Percentiles rank a stretch among this genome's conserved stretches.
These are phyloP conservation scores for Coemansia sp. DNA, from an alignment of 192 early-diverging fungal genomes.

Conservation along the genomic window DNA sequence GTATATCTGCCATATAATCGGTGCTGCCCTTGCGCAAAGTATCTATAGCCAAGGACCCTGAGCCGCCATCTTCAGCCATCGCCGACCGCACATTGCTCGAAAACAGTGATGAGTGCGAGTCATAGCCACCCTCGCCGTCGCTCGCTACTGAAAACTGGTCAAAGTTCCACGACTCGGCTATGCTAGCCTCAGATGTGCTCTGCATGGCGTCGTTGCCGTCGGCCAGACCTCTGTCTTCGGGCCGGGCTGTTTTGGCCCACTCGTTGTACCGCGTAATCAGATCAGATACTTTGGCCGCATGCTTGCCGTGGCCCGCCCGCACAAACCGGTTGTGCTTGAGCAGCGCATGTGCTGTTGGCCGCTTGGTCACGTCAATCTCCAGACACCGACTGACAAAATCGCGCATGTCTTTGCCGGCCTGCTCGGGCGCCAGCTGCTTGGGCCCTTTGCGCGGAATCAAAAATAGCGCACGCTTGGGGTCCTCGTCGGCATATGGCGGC, in stretches of 20 bases:
- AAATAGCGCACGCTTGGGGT: constrained; percentile 86
- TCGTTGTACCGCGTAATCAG: constrained; percentile 45
- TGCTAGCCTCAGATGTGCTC: constrained; percentile 48
- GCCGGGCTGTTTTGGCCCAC: constrained; percentile 31
- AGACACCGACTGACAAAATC: constrained; percentile 90
- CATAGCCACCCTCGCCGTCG: constrained; percentile 46
- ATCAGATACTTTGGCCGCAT: constrained; percentile 47
- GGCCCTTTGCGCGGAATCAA: constrained; percentile 83
- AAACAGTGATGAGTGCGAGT: constrained; percentile 51
- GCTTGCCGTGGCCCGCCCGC: constrained; percentile 47
- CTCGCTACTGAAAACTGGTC: constrained; percentile 51
- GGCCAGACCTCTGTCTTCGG: constrained; percentile 31
- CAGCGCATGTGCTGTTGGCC: constrained; percentile 85
- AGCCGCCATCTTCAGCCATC: constrained; percentile 1
- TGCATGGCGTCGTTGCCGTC: constrained; percentile 52
- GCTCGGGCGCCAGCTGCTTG: constrained; percentile 75
- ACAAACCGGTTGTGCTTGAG: constrained; percentile 63
- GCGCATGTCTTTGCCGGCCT: constrained; percentile 70
- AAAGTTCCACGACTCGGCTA: constrained; percentile 56
- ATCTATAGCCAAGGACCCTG: not conserved
- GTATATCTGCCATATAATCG: not conserved
- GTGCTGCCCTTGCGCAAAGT: not conserved
- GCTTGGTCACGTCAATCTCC: constrained; percentile 81
- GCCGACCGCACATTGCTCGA: constrained; percentile 29
- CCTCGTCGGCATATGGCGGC: constrained; percentile 88